These are phyloP conservation scores for Mortierella alpina DNA, from an alignment of 192 early-diverging fungal genomes.

Conservation along the genomic window DNA sequence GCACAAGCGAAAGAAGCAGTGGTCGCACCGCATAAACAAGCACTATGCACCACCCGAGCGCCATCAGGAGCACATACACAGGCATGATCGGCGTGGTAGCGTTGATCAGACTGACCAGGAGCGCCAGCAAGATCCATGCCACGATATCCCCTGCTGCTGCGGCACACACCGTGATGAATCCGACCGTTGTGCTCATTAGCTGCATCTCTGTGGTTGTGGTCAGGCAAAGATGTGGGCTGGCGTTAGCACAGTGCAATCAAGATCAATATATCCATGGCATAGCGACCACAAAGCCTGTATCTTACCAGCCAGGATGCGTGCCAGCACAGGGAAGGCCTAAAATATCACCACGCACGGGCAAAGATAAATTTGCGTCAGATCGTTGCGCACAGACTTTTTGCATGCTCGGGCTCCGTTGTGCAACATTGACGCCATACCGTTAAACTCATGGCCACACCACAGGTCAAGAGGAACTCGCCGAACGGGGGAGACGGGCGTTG, in stretches of 20 bases:
- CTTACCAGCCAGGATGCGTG: conserved; percentile 80
- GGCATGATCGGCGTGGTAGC: conserved; percentile 73
- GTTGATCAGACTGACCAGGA: conserved; percentile 87
- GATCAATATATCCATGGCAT: not conserved
- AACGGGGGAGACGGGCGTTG: conserved; percentile 59
- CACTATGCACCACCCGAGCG: conserved; percentile 73
- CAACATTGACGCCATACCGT: conserved; percentile 58
- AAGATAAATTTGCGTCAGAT: not conserved
- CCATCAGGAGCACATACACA: conserved; percentile 85
- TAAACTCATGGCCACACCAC: conserved; percentile 89
- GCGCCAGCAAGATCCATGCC: conserved; percentile 64
- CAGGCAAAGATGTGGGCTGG: no score
- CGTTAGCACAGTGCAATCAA: not conserved
- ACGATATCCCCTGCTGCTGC: conserved; percentile 55
- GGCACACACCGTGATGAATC: conserved; percentile 82
- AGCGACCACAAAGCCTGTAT: no score
- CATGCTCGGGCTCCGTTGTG: no score
- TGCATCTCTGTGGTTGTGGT: conserved; percentile 70
- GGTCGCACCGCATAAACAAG: conserved; percentile 76
- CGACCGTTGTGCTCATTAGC: conserved; percentile 81
- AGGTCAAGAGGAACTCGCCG: conserved; percentile 78
- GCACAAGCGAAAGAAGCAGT: conserved; percentile 57
- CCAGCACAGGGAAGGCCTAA: conserved; percentile 90
- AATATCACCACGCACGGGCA: not conserved
- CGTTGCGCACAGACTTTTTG: not conserved